These are phyloP conservation scores for Yamadazyma epiphylla DNA, from an alignment of 1,139 yeast species.

Conservation along the genomic window DNA sequence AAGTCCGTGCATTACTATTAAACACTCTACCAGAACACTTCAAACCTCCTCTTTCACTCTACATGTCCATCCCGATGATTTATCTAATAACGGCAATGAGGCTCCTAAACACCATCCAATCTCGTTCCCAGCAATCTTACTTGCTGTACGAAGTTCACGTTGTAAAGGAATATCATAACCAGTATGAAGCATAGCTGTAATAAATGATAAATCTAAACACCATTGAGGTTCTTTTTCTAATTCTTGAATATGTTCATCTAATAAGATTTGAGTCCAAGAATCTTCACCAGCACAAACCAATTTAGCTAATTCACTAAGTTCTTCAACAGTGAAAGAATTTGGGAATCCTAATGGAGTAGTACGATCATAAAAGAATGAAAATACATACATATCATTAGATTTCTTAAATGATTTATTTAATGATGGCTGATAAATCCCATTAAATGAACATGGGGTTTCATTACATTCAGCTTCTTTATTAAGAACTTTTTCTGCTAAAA, in stretches of 20 bases:
- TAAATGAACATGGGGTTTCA: conserved; percentile 84
- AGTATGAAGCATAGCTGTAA: conserved; percentile 82
- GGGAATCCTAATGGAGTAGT: conserved; percentile 96
- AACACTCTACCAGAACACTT: too few species aligned
- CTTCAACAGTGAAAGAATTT: conserved; percentile 76
- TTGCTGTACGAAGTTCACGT: conserved; percentile 89
- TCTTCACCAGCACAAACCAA: conserved; percentile 81
- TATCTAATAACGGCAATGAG: conserved; percentile 80
- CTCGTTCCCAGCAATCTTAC: conserved; percentile 82
- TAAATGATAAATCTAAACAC: conserved; percentile 90
- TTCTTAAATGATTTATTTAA: conserved; percentile 68
- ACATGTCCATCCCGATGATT: conserved; percentile 69
- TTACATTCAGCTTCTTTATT: conserved; percentile 79
- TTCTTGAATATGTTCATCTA: conserved; percentile 63
- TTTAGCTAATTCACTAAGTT: conserved; percentile 75
- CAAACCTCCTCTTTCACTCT: conserved; percentile 33
- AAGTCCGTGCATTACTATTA: too few species aligned
- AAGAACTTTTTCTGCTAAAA: conserved; percentile 74
- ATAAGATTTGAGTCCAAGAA: conserved; percentile 61
- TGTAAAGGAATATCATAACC: conserved; percentile 92
- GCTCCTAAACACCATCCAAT: conserved; percentile 99
- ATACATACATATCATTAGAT: conserved; percentile 74
- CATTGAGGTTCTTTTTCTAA: conserved; percentile 81
- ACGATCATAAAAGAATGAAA: conserved; percentile 93
- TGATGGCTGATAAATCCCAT: conserved; percentile 96